A percentile compares a stretch with the other conserved stretches of the same genome.
Conservation (phyloP, 805 yeast genomes). For the Allodekkera sacchari region DNA sequence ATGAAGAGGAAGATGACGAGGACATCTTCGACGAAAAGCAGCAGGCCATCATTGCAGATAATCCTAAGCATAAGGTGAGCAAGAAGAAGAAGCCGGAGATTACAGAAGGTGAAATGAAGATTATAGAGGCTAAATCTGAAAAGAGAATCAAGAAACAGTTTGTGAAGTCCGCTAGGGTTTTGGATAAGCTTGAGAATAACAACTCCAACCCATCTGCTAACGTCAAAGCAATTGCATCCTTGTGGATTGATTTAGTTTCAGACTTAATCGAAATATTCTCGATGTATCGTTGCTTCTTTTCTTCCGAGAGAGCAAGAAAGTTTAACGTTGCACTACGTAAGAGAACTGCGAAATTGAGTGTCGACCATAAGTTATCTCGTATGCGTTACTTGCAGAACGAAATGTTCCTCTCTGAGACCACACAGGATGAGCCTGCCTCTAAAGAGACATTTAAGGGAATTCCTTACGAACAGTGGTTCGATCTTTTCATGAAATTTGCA, state of each 20-base stretch:
- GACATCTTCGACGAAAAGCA: slow-evolving; percentile 10
- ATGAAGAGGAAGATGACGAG: slow-evolving; percentile 13
- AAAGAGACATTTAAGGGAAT: slow-evolving; percentile 65
- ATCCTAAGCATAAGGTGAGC: slow-evolving; percentile 18
- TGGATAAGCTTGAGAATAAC: slow-evolving; percentile 33
- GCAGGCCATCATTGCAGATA: slow-evolving; percentile 25
- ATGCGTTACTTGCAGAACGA: slow-evolving; percentile 59
- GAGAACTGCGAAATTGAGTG: slow-evolving; percentile 49
- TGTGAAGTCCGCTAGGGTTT: slow-evolving; percentile 41
- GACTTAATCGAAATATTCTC: slow-evolving; percentile 80
- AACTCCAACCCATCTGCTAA: slow-evolving; percentile 2
- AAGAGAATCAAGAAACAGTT: slow-evolving; percentile 36
- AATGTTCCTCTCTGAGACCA: slow-evolving; percentile 27
- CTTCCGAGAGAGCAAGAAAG: slow-evolving; percentile 60
- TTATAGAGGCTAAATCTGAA: slow-evolving; percentile 24
- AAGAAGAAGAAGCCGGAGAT: slow-evolving; percentile 16
- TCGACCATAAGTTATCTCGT: slow-evolving; percentile 68
- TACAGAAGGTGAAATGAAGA: slow-evolving; percentile 18
- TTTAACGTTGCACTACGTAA: slow-evolving; percentile 65
- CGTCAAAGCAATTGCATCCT: slow-evolving; percentile 41
- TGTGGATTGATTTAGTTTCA: slow-evolving; percentile 77
- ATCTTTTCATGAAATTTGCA: slow-evolving; percentile 71
- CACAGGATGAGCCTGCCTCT: slow-evolving; percentile 28
- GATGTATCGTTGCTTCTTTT: slow-evolving; percentile 69
- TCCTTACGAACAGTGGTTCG: slow-evolving; percentile 75